Evolutionary conservation across 345 rosid genomes (phyloP).

Genomic region (Salix suchowensis): DNA sequence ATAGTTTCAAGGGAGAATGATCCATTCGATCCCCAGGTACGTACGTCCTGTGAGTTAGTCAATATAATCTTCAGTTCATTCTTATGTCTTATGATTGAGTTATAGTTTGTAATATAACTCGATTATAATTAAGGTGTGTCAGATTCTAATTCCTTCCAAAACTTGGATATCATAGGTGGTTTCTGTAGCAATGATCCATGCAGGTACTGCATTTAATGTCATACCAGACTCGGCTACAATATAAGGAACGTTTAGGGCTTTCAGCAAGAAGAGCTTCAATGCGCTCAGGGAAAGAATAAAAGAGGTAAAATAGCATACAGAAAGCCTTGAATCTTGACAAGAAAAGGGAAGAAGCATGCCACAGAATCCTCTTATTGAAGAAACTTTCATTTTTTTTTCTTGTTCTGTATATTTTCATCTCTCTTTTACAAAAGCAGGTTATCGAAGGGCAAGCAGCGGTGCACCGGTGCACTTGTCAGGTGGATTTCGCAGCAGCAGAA

Average conservation of each 20-base stretch:
- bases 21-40: conserved; percentile 53
- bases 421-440: not conserved
- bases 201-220: conserved; percentile 47
- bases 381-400: not conserved
- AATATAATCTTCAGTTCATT: not conserved
- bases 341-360: not conserved
- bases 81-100: not conserved
- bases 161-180: conserved; percentile 42
- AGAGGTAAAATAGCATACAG: conserved; percentile 29
- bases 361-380: not conserved
- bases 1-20: conserved; percentile 61
- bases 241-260: conserved; percentile 60
- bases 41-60: conserved; percentile 8
- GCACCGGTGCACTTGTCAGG: too few relatives aligned
- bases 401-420: too few relatives aligned
- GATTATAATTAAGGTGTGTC: not conserved
- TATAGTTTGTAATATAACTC: too few relatives aligned
- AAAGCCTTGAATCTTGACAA: not conserved
- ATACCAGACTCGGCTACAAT: conserved; percentile 51
- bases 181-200: conserved; percentile 48
- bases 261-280: conserved; percentile 43
- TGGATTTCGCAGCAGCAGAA: conserved; percentile 2
- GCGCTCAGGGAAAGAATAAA: conserved; percentile 45
- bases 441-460: too few relatives aligned
- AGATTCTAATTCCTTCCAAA: not conserved